Base-by-base conservation (phyloP, 1,139 yeast species). In the Geotrichum candidum region DNA sequence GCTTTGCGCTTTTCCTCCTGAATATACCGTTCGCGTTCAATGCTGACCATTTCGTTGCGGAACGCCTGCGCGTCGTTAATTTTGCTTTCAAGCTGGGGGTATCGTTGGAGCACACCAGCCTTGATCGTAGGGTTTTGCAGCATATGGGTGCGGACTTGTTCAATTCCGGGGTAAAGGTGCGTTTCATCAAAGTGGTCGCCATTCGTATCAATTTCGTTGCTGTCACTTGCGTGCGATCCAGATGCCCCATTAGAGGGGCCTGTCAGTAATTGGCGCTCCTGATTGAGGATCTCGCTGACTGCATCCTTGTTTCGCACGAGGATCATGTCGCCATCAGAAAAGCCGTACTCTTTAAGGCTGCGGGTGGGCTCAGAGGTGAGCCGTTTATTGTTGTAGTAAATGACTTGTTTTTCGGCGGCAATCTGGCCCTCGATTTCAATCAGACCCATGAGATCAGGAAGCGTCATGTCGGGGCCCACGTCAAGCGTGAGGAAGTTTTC, bases 361-460 rank as follows among this genome's bases (percentile, higher is more conserved):
- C 74, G 73, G 4, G 69, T 65, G 7, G 71, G 73, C 51, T 88
- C 68, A 6, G 76, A 70, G 1, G 58, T 38, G 22, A 53, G 53
- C 35, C 56, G 58, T 50, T 75, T 76, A 59, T 82, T 82, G 65
- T 86, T 79, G 67, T 77, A 78, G 38, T 77, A 72, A 58, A 88
- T 68, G 15, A 79, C 73, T 70, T 86, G 89, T 27, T 75, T 69
- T 0, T 67, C 65, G 2, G 83, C 77, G 6, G 78, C 77, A 48
- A 87, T 80, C 29, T 78, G 81, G 25, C 90, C 82, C 69, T 91
- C 97, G 1, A 90, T 86, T 66, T 86, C 90, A 6, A 92, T 73
- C 66, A 88, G 86, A 0, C 96, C 96, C 64, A 84, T 80, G 68
- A 92, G 82, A 72, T 91, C 97, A 15, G 74, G 80, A 9, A 90